phyloP scores from a whole-genome alignment of 2,329 filamentous ascomycete genomes.

The Cladophialophora immunda region DNA sequence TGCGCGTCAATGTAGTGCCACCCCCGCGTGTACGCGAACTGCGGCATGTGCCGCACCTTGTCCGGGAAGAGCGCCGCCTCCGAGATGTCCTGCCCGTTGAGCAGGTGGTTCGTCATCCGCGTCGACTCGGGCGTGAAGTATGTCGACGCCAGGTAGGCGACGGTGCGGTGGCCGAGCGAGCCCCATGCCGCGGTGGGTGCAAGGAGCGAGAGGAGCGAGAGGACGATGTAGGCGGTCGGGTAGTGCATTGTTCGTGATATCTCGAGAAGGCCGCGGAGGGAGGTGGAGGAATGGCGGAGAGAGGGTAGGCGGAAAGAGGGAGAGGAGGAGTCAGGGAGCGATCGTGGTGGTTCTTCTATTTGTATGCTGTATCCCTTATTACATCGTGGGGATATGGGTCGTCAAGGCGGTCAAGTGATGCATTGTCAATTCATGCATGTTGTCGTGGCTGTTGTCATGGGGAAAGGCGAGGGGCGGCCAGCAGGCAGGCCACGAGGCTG shows the following conservation, averaged over 20 bases:
- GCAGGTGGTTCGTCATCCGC: slow-evolving; percentile 34
- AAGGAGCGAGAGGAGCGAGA: slow-evolving; percentile 13
- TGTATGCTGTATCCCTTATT: not conserved
- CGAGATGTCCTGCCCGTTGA: slow-evolving; percentile 42
- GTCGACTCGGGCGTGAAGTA: slow-evolving; percentile 35
- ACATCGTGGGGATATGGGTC: no score
- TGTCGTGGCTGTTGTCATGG: slow-evolving; percentile 25
- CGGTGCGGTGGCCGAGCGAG: slow-evolving; percentile 61
- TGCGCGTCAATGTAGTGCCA: slow-evolving; percentile 43
- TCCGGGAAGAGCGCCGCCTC: slow-evolving; percentile 42
- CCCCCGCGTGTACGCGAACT: slow-evolving; percentile 37
- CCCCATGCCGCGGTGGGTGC: slow-evolving; percentile 55
- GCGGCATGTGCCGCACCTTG: slow-evolving; percentile 39
- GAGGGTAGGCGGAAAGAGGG: not conserved
- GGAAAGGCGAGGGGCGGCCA: not conserved
- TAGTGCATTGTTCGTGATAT: slow-evolving; percentile 3
- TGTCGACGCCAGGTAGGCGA: slow-evolving; percentile 61
- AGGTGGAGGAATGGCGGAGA: not conserved
- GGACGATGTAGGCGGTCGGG: not conserved
- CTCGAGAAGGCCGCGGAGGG: not conserved
- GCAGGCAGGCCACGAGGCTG: not conserved
- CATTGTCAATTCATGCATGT: not conserved
- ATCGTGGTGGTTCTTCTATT: not conserved
- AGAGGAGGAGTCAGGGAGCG: not conserved
- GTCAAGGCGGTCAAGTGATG: slow-evolving; percentile 29